These are phyloP conservation scores for Pseudogymnoascus sp. DNA, from an alignment of 2,329 filamentous ascomycete species.

Conservation along the genomic window DNA sequence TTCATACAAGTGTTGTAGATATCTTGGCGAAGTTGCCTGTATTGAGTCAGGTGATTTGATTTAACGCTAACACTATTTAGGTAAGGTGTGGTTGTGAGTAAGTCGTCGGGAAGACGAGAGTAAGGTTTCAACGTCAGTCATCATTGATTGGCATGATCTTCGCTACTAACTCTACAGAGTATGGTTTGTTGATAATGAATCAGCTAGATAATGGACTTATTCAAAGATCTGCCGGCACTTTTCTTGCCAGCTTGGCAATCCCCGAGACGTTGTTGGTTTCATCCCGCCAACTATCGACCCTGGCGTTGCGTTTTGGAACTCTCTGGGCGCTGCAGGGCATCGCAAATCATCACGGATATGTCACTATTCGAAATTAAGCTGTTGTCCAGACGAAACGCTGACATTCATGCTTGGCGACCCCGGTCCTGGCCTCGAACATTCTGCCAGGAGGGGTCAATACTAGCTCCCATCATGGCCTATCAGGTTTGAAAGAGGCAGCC, in stretches of 20 bases:
- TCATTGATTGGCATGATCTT: neutral
- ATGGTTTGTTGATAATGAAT: neutral
- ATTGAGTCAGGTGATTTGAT: neutral
- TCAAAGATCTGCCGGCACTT: neutral
- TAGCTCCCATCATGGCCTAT: neutral
- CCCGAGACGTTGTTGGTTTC: neutral
- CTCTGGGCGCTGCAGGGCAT: neutral
- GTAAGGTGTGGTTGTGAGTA: neutral
- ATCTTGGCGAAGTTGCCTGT: neutral
- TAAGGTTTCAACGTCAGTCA: neutral
- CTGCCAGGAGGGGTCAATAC: neutral
- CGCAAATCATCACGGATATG: neutral
- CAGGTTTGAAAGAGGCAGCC: neutral
- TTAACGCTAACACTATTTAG: neutral
- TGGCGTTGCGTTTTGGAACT: neutral
- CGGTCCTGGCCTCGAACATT: neutral
- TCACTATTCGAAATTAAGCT: neutral
- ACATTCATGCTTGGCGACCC: conserved; percentile 1
- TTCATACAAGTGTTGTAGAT: neutral
- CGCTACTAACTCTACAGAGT: neutral
- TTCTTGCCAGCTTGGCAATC: neutral
- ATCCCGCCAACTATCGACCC: neutral
- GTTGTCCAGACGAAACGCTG: neutral
- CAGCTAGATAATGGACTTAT: neutral
- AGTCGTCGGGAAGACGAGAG: neutral